Evolutionary conservation across 2,329 filamentous ascomycete species (phyloP).

Genomic region (Cytospora mali): DNA sequence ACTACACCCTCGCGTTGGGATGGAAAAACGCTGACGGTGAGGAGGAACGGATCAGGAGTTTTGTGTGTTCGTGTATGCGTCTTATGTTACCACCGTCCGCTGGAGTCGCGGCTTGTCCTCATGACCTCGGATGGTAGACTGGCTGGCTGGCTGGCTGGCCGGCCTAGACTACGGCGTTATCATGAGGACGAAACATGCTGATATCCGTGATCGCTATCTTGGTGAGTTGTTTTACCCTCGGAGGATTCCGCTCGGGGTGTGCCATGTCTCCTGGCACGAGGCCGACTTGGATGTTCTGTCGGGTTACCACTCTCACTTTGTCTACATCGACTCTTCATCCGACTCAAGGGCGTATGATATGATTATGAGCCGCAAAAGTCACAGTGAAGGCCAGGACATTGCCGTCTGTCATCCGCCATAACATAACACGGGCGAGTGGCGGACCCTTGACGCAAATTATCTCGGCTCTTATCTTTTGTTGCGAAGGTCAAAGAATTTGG

Average conservation of each 20-base stretch:
- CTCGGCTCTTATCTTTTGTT: too few species aligned
- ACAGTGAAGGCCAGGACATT: too few species aligned
- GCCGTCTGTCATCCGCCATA: constrained; percentile 50
- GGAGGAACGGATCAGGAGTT: neutral
- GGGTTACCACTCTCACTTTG: neutral
- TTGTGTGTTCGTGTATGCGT: neutral
- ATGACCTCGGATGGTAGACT: constrained; percentile 44
- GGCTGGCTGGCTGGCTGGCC: too few species aligned
- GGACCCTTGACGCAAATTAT: too few species aligned
- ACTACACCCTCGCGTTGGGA: neutral
- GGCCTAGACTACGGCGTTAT: constrained; percentile 46
- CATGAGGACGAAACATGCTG: constrained; percentile 45
- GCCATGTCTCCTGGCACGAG: constrained; percentile 37
- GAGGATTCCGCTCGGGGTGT: constrained; percentile 37
- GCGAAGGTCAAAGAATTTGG: neutral
- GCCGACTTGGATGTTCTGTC: constrained; percentile 16
- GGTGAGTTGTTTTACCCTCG: constrained; percentile 41
- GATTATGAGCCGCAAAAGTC: neutral
- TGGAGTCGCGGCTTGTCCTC: constrained; percentile 43
- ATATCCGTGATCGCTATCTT: constrained; percentile 44
- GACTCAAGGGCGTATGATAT: constrained; percentile 31
- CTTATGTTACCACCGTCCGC: constrained; percentile 43
- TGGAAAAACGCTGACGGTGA: constrained; percentile 23
- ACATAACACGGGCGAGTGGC: constrained; percentile 42
- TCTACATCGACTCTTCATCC: neutral